These are phyloP conservation scores for Lonicera japonica DNA, from an alignment of 129 eudicot species.

Conservation along the genomic window DNA sequence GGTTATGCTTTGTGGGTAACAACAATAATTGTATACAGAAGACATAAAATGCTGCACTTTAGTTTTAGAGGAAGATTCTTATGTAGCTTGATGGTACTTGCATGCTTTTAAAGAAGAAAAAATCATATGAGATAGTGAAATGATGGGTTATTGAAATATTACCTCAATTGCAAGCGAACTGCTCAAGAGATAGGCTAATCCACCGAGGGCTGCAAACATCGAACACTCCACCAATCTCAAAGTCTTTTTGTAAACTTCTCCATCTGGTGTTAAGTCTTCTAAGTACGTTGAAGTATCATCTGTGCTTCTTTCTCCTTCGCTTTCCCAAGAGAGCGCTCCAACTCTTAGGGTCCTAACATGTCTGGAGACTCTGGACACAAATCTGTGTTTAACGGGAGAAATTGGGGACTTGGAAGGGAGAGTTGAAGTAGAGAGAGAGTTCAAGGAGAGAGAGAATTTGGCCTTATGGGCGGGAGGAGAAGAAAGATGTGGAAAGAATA, in stretches of 20 bases:
- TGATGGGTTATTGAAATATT: not conserved
- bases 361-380: constrained; percentile 12
- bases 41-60: not conserved
- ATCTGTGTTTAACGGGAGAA: constrained; percentile 11
- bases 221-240: constrained; percentile 91
- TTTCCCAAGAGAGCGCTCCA: constrained; percentile 32
- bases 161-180: constrained; percentile 97
- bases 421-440: not conserved
- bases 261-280: constrained; percentile 56
- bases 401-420: constrained; percentile 17
- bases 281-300: constrained; percentile 4
- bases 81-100: not conserved
- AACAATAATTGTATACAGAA: not conserved
- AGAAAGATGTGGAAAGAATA: not conserved
- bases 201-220: constrained; percentile 94
- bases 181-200: constrained; percentile 68
- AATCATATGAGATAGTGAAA: not conserved
- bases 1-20: not conserved
- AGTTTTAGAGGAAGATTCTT: not conserved
- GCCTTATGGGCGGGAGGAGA: constrained; percentile 10
- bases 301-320: constrained; percentile 15
- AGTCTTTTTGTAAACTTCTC: constrained; percentile 69
- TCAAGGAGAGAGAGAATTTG: constrained; percentile 12
- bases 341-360: constrained; percentile 22
- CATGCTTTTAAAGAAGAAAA: not conserved